Percentiles rank a stretch among this genome's conserved stretches.
phyloP scores from a whole-genome alignment of 192 early-diverging fungal genomes.

The Umbelopsis sp. region DNA sequence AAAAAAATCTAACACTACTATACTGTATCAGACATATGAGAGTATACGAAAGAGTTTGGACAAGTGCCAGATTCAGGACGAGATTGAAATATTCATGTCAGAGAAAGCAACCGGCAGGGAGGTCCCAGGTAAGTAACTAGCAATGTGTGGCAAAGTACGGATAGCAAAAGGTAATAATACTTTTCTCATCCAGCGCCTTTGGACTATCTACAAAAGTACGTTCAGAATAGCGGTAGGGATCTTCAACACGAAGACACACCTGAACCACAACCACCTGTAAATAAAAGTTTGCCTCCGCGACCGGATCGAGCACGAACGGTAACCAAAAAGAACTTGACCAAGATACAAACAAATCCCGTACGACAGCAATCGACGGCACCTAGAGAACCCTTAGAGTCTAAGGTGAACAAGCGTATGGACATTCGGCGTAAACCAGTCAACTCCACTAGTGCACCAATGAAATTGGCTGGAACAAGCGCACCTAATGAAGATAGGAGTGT shows the following conservation, averaged over 20 bases:
- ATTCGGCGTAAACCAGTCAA: slow-evolving; percentile 10
- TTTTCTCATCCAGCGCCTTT: background rate
- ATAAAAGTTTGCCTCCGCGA: slow-evolving; percentile 2
- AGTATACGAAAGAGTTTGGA: background rate
- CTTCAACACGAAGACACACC: background rate
- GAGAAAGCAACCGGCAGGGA: background rate
- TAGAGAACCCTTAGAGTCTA: background rate
- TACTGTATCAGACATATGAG: background rate
- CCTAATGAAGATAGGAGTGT: background rate
- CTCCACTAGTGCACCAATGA: background rate
- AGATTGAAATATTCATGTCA: background rate
- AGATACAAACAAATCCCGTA: background rate
- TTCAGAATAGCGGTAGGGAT: background rate
- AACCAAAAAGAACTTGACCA: background rate
- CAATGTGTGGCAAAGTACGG: background rate
- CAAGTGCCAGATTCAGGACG: background rate
- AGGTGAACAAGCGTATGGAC: background rate
- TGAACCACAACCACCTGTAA: background rate
- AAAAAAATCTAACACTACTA: background rate
- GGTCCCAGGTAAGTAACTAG: background rate
- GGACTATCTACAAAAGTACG: slow-evolving; percentile 3
- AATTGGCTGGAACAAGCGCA: background rate
- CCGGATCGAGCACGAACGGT: background rate
- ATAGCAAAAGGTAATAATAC: background rate
- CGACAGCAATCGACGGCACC: background rate